These are phyloP conservation scores for Eucalyptus microcorys DNA, from an alignment of 345 rosid species.

Conservation along the genomic window DNA sequence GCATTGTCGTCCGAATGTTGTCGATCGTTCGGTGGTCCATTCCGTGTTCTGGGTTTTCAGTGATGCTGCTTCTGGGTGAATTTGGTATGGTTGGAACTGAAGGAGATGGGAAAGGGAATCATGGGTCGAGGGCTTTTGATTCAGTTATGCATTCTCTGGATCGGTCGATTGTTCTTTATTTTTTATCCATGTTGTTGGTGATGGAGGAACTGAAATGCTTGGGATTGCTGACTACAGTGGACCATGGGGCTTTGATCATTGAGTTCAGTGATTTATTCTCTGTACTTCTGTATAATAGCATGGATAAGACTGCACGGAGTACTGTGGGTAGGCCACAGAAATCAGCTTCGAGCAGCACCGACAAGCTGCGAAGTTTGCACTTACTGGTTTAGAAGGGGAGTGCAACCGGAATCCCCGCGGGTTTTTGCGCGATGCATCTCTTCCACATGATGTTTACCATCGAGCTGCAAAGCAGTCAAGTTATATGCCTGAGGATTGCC, in stretches of 20 bases:
- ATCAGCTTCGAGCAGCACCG: background rate
- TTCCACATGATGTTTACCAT: background rate
- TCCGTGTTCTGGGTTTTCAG: background rate
- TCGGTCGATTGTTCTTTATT: background rate
- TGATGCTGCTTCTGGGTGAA: background rate
- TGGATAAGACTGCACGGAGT: background rate
- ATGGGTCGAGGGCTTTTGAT: background rate
- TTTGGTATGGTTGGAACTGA: background rate
- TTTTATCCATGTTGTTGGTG: background rate
- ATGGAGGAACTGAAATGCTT: background rate
- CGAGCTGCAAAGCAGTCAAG: background rate
- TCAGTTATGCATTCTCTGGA: background rate
- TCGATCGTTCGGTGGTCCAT: background rate
- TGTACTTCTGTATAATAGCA: background rate
- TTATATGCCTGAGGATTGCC: background rate
- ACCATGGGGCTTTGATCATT: background rate
- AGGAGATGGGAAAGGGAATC: background rate
- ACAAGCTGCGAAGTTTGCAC: background rate
- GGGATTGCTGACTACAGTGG: background rate
- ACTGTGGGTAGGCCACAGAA: background rate
- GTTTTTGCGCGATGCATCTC: background rate
- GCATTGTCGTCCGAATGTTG: background rate
- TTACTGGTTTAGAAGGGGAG: background rate
- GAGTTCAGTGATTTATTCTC: background rate
- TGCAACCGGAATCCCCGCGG: background rate